These are phyloP conservation scores for Lactarius psammicola DNA, from an alignment of 768 basidiomycete genomes.

Conservation along the genomic window DNA sequence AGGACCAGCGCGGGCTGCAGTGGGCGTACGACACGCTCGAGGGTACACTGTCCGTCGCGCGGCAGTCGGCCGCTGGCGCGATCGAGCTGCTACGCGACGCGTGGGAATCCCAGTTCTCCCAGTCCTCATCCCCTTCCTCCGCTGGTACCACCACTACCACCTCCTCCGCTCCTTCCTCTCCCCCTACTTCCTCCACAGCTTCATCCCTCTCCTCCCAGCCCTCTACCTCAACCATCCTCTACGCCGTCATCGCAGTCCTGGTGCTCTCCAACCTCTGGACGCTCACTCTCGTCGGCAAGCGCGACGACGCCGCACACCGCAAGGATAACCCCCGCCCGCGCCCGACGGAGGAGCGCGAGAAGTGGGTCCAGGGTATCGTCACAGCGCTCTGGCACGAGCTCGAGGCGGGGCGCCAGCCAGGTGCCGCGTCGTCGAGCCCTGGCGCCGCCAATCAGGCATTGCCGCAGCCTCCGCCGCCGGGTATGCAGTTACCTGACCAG, in stretches of 20 bases:
- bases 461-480: too few relatives aligned
- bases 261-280: slow-evolving; percentile 82
- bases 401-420: slow-evolving; percentile 43
- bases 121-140: not conserved
- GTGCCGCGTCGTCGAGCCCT: not conserved
- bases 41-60: slow-evolving; percentile 69
- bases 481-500: slow-evolving; percentile 24
- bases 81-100: slow-evolving; percentile 76
- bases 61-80: slow-evolving; percentile 65
- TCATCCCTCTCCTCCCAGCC: slow-evolving; percentile 30
- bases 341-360: slow-evolving; percentile 65
- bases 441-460: too few relatives aligned
- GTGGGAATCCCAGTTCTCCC: slow-evolving; percentile 58
- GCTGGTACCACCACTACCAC: too few relatives aligned
- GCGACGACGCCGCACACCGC: slow-evolving; percentile 44
- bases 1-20: slow-evolving; percentile 70
- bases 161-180: too few relatives aligned
- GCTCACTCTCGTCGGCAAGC: slow-evolving; percentile 46
- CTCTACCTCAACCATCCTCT: slow-evolving; percentile 67
- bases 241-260: slow-evolving; percentile 67
- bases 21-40: slow-evolving; percentile 89
- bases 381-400: slow-evolving; percentile 73
- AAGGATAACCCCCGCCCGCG: slow-evolving; percentile 48
- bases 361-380: slow-evolving; percentile 72
- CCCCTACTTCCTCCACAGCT: not conserved